A percentile compares a stretch with the other conserved stretches of the same genome.
phyloP scores from a whole-genome alignment of 2,329 filamentous ascomycete species.

The Xylaria sp. region DNA sequence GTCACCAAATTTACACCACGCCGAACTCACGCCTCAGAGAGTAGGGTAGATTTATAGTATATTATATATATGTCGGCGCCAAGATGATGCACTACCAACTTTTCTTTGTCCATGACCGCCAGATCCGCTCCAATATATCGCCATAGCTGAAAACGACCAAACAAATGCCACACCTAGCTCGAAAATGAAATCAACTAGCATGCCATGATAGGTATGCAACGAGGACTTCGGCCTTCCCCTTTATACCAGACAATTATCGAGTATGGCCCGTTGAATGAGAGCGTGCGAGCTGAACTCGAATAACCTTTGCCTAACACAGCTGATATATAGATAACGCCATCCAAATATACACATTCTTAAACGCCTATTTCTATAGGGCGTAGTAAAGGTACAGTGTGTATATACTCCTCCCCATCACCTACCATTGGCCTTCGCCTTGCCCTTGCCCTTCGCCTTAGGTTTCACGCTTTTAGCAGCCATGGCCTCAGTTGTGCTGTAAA shows the following conservation, averaged over 20 bases:
- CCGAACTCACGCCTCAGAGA: not conserved
- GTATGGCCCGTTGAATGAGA: not conserved
- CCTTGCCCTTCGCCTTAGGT: conserved; percentile 43
- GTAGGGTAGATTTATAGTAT: conserved; percentile 5
- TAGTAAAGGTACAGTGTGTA: not conserved
- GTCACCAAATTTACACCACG: not conserved
- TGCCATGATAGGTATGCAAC: conserved; percentile 6
- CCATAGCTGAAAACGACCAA: conserved; percentile 5
- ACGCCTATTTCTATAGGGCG: not conserved
- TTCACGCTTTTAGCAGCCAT: conserved; percentile 46
- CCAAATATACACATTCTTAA: conserved; percentile 32
- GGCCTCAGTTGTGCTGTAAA: conserved; percentile 59
- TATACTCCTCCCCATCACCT: conserved; percentile 15
- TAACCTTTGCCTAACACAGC: not conserved
- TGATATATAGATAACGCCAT: conserved; percentile 24
- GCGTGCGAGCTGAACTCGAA: not conserved
- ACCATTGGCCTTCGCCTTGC: conserved; percentile 44
- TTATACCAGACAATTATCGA: not conserved
- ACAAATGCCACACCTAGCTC: conserved; percentile 12
- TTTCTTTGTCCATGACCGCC: conserved; percentile 17
- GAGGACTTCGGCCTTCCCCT: not conserved
- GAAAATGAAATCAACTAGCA: not conserved
- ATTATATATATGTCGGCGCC: conserved; percentile 10
- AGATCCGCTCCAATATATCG: not conserved
- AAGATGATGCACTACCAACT: conserved; percentile 19